A percentile compares a stretch with the other conserved stretches of the same genome.
These are phyloP conservation scores for Symbiodinium natans DNA, from an alignment of 73 alveolate species.

Conservation along the genomic window DNA sequence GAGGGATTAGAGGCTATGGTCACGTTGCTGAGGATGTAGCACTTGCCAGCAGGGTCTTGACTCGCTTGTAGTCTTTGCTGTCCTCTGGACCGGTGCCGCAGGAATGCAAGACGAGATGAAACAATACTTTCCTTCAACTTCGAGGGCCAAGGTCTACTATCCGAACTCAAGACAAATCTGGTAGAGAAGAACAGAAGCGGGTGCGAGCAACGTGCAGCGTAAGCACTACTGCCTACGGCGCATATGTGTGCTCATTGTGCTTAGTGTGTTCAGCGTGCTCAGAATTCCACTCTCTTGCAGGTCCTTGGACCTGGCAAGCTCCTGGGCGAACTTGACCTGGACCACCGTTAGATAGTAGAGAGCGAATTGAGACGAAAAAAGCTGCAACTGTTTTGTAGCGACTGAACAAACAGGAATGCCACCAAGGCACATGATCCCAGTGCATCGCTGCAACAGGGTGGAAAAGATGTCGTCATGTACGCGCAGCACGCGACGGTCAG, in stretches of 20 bases:
- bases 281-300: too few relatives aligned
- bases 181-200: background rate
- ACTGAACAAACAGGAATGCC: background rate
- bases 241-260: too few relatives aligned
- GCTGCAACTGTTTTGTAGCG: background rate
- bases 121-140: too few relatives aligned
- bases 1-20: too few relatives aligned
- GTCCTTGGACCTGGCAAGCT: conserved; percentile 31
- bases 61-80: conserved; percentile 35
- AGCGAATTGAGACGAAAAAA: background rate
- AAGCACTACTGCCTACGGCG: too few relatives aligned
- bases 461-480: background rate
- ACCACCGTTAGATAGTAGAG: too few relatives aligned
- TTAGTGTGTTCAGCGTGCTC: too few relatives aligned
- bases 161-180: too few relatives aligned
- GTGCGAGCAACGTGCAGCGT: background rate
- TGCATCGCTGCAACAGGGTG: background rate
- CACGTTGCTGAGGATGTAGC: background rate
- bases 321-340: conserved; percentile 11
- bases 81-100: background rate
- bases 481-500: too few relatives aligned
- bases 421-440: conserved; percentile 57
- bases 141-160: too few relatives aligned
- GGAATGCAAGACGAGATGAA: too few relatives aligned
- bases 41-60: conserved; percentile 20